Evolutionary conservation across 129 eudicot species (phyloP), one percentile per base, ranked within the genome.

Genomic region (Saussurea involucrata): DNA sequence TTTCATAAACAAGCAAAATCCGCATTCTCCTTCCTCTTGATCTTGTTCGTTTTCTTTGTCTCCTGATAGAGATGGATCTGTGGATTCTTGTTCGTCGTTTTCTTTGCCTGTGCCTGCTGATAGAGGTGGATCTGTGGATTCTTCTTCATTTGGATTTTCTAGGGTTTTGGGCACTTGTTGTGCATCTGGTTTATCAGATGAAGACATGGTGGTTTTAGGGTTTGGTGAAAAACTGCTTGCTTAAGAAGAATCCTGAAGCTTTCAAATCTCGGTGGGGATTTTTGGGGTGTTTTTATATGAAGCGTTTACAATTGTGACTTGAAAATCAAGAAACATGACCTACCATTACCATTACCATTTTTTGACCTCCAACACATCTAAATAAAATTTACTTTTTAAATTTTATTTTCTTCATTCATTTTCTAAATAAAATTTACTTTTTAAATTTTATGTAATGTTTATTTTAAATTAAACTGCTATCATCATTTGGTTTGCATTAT

Each of bases 1-100:
- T 55, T 90, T 90, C 96, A 90, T 90, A 36, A 84, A 90, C 83
- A 88, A 49, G 72, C 96, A 88, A 80, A 86, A 84, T 28, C 90
- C 90, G 32, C 92, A 88, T 78, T 91, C 96, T 0, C 83, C 90
- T 72, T 83, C 85, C 6, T 69, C 81, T 63, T 76, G 78, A 28
- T 79, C 36, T 28, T n/a, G n/a, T n/a, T 57, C 78, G n/a, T 20
- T 72, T 81, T 83, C 65, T n/a, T 49, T 79, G 57, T 33, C n/a
- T n/a, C n/a, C n/a, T 6, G 10, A 67, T 66, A 22, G 67, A 34
- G 61, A 34, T 81, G 76, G 24, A 70, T 80, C 55, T 76, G 78
- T 57, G 71, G 83, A 12, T 60, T 58, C 27, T 58, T 58, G 4
- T 15, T 32, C 15, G 46, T n/a, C 33, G 27, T 4, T 32, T 31